Evolutionary conservation across 176 grass and related monocot species (phyloP), one percentile per base, ranked within the genome.

Genomic region (Hyparrhenia diplandra): DNA sequence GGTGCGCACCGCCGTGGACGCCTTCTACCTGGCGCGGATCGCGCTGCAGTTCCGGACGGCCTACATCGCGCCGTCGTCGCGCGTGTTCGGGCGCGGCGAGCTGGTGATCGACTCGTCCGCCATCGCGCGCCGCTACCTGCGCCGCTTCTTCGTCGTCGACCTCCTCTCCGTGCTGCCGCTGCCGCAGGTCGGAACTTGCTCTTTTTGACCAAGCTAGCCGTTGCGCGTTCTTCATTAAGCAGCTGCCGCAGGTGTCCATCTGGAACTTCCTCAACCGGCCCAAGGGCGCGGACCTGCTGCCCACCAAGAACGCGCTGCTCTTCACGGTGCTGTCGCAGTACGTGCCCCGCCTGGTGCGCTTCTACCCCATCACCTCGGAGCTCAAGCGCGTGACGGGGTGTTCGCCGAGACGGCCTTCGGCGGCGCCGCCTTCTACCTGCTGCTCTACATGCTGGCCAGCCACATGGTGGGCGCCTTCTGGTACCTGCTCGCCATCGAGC

Each of bases 71-170:
- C 95, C 95, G 2, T 98, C 95, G 6, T 98, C 95, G 20, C 74
- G 92, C 35, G 95, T 94, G 54, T 98, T 98, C 75, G 95, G 95
- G 10, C 86, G 95, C 77, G 95, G 95, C 11, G 95, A 98, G 79
- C 92, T 98, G 1, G 92, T 98, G 3, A 87, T 94, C 40, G 84
- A 94, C 74, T 57, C 84, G 8, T 11, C 21, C 5, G 77, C 88
- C 52, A 98, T 98, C 45, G 95, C 88, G 10, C 49, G 75, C 0
- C 91, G 92, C 0, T 98, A 98, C 73, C 58, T 98, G 5, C 61
- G 62, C 1, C 71, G 92, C 0, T 92, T 92, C 81, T 98, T 98
- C 72, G 72, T 64, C 49, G 63, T 94, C 4, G 95, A 98, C 85
- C 35, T 98, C 17, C 81, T 98, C 4, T 80, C 95, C 2, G 84